Conservation (phyloP, 768 basidiomycete species). For the Termitomyces sp. region DNA sequence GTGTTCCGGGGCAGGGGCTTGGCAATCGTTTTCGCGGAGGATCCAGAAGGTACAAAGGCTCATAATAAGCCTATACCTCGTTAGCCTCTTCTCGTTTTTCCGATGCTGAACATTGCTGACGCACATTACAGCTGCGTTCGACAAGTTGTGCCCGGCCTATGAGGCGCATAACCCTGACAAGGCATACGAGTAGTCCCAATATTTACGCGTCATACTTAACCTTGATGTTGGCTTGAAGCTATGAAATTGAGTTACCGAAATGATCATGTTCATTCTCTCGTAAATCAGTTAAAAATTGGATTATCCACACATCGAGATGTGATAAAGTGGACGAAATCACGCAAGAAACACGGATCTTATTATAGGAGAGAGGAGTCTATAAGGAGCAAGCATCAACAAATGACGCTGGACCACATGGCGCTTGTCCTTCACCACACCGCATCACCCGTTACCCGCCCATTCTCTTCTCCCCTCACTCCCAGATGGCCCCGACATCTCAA, state of each 20-base stretch:
- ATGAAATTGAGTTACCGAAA: too few relatives aligned
- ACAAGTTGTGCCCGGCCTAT: not conserved
- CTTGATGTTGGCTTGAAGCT: too few relatives aligned
- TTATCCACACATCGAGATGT: too few relatives aligned
- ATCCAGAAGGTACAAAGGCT: constrained; percentile 8
- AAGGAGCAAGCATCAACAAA: constrained; percentile 11
- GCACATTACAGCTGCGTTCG: not conserved
- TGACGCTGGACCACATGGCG: constrained; percentile 5
- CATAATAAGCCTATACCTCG: not conserved
- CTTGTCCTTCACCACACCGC: constrained; percentile 5
- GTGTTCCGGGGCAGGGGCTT: not conserved
- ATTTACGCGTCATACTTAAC: too few relatives aligned
- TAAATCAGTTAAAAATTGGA: too few relatives aligned
- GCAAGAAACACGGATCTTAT: too few relatives aligned
- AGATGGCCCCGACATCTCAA: constrained; percentile 33
- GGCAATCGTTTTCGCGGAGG: constrained; percentile 11
- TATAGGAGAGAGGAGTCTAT: not conserved
- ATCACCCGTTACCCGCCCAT: not conserved
- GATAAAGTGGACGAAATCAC: too few relatives aligned
- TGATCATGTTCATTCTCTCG: too few relatives aligned
- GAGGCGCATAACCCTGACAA: not conserved
- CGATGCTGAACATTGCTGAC: not conserved
- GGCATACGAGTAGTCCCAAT: not conserved
- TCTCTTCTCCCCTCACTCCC: not conserved
- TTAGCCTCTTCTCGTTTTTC: not conserved